Conservation (phyloP, 2,329 filamentous ascomycete genomes). For the Pseudocercospora pini-densiflorae region DNA sequence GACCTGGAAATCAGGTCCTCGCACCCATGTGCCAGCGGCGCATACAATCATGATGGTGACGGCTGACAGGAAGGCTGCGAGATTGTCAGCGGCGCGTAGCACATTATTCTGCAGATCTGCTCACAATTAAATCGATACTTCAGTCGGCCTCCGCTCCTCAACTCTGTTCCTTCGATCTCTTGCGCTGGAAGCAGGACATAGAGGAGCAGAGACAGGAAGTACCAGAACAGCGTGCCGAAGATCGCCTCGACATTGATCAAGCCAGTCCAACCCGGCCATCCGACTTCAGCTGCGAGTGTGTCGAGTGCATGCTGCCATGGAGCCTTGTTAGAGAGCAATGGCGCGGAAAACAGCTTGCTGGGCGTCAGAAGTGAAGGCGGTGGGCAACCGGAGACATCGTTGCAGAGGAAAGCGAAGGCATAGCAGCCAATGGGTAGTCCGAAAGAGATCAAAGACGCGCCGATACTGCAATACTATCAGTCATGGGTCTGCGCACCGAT, state of each 20-base stretch:
- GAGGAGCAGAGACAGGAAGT: constrained; percentile 73
- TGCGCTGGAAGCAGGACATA: constrained; percentile 77
- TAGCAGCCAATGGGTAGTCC: constrained; percentile 81
- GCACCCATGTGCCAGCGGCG: constrained; percentile 72
- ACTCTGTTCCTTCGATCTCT: constrained; percentile 70
- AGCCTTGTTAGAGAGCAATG: constrained; percentile 35
- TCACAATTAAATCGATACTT: constrained; percentile 75
- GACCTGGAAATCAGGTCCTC: constrained; percentile 81
- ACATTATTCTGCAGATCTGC: constrained; percentile 12
- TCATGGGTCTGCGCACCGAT: constrained; percentile 12
- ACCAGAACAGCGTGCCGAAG: constrained; percentile 76
- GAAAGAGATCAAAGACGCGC: constrained; percentile 77
- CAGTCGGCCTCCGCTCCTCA: constrained; percentile 73
- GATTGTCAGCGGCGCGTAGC: constrained; percentile 16
- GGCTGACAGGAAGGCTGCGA: constrained; percentile 73
- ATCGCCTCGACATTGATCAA: constrained; percentile 72
- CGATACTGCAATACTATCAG: constrained; percentile 60
- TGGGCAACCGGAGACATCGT: constrained; percentile 90
- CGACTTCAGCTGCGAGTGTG: constrained; percentile 76
- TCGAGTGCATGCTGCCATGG: constrained; percentile 58
- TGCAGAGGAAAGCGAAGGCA: constrained; percentile 82
- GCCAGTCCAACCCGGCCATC: constrained; percentile 78
- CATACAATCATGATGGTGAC: constrained; percentile 72
- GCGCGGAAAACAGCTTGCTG: constrained; percentile 59
- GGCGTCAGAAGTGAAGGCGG: constrained; percentile 78